phyloP scores from a whole-genome alignment of 495 filamentous ascomycete species.

The Penicillium maclennaniae region DNA sequence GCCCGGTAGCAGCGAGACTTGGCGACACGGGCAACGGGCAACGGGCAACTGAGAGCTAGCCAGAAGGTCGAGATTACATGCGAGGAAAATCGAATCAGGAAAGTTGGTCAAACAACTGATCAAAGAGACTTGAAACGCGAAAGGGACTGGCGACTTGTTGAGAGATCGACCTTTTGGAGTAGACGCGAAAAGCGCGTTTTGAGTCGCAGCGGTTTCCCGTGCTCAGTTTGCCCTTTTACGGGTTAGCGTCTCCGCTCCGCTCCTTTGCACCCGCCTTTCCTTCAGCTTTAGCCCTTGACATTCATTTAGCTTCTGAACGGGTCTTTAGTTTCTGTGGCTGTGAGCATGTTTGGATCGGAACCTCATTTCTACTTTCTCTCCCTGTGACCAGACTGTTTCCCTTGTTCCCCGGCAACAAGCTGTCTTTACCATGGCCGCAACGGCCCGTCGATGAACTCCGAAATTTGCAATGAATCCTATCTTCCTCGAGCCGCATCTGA shows the following conservation, averaged over 20 bases:
- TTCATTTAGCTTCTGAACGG: background rate
- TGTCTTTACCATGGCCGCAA: background rate
- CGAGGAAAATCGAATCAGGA: background rate
- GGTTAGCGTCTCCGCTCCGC: constrained; percentile 10
- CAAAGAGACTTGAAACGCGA: constrained; percentile 2
- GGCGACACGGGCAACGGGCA: background rate
- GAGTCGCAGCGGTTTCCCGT: constrained; percentile 14
- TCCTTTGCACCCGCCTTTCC: background rate
- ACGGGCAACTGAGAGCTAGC: constrained; percentile 1
- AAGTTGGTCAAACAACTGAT: background rate
- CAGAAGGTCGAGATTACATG: constrained; percentile 6
- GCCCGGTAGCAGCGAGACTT: constrained; percentile 16
- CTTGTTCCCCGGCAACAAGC: background rate
- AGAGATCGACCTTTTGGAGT: background rate
- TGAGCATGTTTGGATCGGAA: background rate
- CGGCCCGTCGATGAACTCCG: background rate
- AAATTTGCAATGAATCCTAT: constrained; percentile 17
- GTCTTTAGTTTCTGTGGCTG: background rate
- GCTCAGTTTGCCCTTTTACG: constrained; percentile 23
- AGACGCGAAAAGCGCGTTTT: constrained; percentile 35
- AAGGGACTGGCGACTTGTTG: background rate
- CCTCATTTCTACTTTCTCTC: background rate
- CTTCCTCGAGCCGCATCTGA: constrained; percentile 17
- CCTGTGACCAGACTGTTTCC: background rate
- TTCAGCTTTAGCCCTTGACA: background rate